phyloP scores from a whole-genome alignment of 192 early-diverging fungal species.

The Chytriomyces sp. region DNA sequence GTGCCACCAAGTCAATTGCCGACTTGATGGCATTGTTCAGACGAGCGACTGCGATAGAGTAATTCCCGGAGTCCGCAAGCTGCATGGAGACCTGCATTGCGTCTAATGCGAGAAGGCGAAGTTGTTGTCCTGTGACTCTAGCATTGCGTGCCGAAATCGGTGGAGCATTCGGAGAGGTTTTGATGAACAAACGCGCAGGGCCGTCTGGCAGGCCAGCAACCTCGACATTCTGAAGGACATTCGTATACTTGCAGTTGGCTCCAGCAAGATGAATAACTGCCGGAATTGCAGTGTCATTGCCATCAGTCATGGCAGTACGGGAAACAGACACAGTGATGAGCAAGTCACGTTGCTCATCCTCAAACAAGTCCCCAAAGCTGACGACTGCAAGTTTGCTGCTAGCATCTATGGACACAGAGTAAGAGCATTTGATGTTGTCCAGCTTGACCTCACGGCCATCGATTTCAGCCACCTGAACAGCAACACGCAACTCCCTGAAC shows the following conservation, averaged over 20 bases:
- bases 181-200: neutral
- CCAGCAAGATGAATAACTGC: neutral
- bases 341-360: conserved; percentile 25
- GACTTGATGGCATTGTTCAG: neutral
- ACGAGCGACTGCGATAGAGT: neutral
- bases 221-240: neutral
- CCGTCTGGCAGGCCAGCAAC: neutral
- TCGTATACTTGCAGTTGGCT: neutral
- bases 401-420: neutral
- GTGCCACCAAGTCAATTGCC: neutral
- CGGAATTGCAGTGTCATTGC: neutral
- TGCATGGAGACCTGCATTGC: neutral
- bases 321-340: conserved; percentile 1
- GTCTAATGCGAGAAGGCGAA: neutral
- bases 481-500: neutral
- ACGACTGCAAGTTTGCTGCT: neutral
- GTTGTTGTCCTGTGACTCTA: neutral
- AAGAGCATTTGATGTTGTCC: neutral
- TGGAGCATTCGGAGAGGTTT: neutral
- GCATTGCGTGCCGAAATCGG: neutral
- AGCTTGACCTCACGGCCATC: neutral
- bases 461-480: neutral
- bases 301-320: neutral
- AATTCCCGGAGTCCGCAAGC: neutral
- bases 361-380: conserved; percentile 24